These are phyloP conservation scores for Globisporangium cystogenes DNA, from an alignment of 352 stramenopile genomes.

Conservation along the genomic window DNA sequence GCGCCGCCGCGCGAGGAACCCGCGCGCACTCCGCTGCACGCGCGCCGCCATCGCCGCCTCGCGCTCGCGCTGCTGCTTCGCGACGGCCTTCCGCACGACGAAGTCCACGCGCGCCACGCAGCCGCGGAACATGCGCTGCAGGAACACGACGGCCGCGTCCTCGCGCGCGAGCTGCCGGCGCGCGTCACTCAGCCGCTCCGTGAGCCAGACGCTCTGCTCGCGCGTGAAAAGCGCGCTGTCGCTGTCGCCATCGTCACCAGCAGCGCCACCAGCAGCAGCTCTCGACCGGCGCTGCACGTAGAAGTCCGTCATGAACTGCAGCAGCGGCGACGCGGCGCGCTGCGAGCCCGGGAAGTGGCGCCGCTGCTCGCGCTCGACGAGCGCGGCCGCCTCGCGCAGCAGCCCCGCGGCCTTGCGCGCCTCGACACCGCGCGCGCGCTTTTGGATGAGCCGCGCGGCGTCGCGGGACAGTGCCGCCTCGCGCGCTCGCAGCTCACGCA, in stretches of 20 bases:
- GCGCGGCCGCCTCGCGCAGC: slow-evolving; percentile 31
- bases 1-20: slow-evolving; percentile 29
- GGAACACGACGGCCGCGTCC: slow-evolving; percentile 33
- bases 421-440: slow-evolving; percentile 40
- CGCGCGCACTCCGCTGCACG: slow-evolving; percentile 30
- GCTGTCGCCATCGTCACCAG: neutral
- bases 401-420: slow-evolving; percentile 25
- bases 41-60: slow-evolving; percentile 24
- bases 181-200: slow-evolving; percentile 25
- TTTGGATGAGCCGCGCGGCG: slow-evolving; percentile 53
- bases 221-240: slow-evolving; percentile 18
- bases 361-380: slow-evolving; percentile 42
- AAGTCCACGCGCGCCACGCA: slow-evolving; percentile 34
- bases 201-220: slow-evolving; percentile 38
- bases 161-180: slow-evolving; percentile 29
- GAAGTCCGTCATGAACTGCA: slow-evolving; percentile 40
- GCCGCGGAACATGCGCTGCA: slow-evolving; percentile 53
- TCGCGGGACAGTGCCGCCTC: slow-evolving; percentile 25
- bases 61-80: slow-evolving; percentile 22
- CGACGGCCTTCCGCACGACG: slow-evolving; percentile 30
- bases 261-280: neutral
- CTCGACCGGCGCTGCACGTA: slow-evolving; percentile 15
- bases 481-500: slow-evolving; percentile 19
- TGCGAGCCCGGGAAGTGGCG: slow-evolving; percentile 26
- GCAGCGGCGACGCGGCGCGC: slow-evolving; percentile 30